Base-by-base conservation (phyloP, 371 early-diverging fungal genomes). In the Caulochytrium protostelioides region DNA sequence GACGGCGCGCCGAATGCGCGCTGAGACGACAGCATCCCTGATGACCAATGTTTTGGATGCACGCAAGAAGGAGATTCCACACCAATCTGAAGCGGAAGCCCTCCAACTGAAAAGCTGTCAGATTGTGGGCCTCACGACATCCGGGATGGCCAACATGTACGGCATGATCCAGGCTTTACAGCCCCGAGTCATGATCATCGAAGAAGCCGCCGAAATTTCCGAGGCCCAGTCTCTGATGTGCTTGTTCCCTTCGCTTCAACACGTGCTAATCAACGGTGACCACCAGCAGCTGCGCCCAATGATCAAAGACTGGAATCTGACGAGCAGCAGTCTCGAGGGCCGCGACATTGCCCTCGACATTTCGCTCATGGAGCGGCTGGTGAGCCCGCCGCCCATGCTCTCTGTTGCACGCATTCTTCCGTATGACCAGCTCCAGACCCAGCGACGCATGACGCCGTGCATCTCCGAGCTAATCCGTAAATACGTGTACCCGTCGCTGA, bases 281-380 rank as follows among this genome's bases (percentile, higher is more conserved):
- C 39, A 38, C 27, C 14, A 38, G 19, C 39, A 38, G 22, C 25
- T 38, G 6, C 32, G 27, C 13, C 39, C 39, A 20, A 14, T 28
- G 8, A 28, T 38, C 6, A 15, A 15, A 16, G 21, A 38, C 32
- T 31, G 32, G 39, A 30, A 28, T 4, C 14, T 17, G 16, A 6
- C 12, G 13, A 19, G 22, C 22, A 30, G 39, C 10, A 30, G 19
- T 29, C 22, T 30, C 12, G 32, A 38, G 20, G n/a, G n/a, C n/a
- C n/a, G n/a, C n/a, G n/a, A n/a, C n/a, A n/a, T n/a, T n/a, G n/a
- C n/a, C n/a, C n/a, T n/a, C n/a, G n/a, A n/a, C n/a, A n/a, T n/a
- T n/a, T 38, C 39, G 22, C 23, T 38, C 12, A 30, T 38, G 8
- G 25, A 15, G 15, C 32, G 39, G 17, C 12, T 38, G 32, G 30